Evolutionary conservation across 441 rosid genomes (phyloP).

Genomic region (Erysimum cheiri): DNA sequence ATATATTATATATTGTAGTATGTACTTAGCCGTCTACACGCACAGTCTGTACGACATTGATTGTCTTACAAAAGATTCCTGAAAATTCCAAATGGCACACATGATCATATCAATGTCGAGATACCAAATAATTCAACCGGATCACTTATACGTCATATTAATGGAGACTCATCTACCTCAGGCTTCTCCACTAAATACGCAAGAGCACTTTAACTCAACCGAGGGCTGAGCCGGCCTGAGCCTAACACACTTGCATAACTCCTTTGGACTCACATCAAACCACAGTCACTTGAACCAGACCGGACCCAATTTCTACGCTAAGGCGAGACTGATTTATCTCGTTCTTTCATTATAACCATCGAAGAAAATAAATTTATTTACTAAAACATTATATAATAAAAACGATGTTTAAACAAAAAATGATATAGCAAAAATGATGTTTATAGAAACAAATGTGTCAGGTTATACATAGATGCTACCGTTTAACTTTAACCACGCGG

Average conservation of each 20-base stretch:
- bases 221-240: neutral
- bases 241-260: neutral
- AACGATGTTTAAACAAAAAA: too few relatives aligned
- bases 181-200: neutral
- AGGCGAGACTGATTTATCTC: too few relatives aligned
- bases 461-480: too few relatives aligned
- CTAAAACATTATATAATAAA: too few relatives aligned
- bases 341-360: too few relatives aligned
- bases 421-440: too few relatives aligned
- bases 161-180: neutral
- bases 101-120: conserved; percentile 15
- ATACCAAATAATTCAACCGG: neutral
- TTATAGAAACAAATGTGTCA: too few relatives aligned
- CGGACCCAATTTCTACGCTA: too few relatives aligned
- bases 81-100: conserved; percentile 11
- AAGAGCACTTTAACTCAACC: neutral
- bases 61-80: neutral
- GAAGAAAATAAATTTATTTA: too few relatives aligned
- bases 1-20: neutral
- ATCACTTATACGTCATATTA: neutral
- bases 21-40: neutral
- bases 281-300: neutral
- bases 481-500: too few relatives aligned
- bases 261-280: neutral
- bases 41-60: neutral